A percentile compares a stretch with the other conserved stretches of the same genome.
phyloP scores from a whole-genome alignment of 1,284 basidiomycete genomes.

The Malassezia brasiliensis region DNA sequence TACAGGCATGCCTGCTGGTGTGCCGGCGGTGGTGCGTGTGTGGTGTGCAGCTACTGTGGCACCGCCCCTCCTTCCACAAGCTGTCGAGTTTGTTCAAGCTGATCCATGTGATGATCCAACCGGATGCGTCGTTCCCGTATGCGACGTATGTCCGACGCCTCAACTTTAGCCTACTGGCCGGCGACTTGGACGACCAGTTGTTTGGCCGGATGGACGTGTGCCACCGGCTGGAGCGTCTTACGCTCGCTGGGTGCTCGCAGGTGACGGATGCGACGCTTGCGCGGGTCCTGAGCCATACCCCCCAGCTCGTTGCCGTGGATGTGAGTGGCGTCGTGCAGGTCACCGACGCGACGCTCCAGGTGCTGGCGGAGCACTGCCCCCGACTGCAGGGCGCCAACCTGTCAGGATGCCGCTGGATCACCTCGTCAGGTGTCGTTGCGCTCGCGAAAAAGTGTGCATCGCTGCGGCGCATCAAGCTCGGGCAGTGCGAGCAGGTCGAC shows the following conservation, averaged over 20 bases:
- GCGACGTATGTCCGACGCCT: constrained; percentile 77
- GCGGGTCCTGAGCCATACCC: constrained; percentile 61
- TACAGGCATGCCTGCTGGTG: constrained; percentile 57
- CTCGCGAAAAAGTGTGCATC: constrained; percentile 68
- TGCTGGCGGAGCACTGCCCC: constrained; percentile 54
- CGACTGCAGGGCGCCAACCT: constrained; percentile 88
- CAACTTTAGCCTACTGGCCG: constrained; percentile 69
- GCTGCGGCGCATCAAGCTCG: constrained; percentile 56
- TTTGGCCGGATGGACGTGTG: constrained; percentile 68
- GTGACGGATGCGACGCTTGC: constrained; percentile 63
- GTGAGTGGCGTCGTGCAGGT: constrained; percentile 55
- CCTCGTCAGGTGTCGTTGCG: constrained; percentile 67
- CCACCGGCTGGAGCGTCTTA: constrained; percentile 77
- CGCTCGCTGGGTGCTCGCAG: constrained; percentile 69
- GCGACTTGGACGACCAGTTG: constrained; percentile 66
- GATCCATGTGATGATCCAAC: constrained; percentile 35
- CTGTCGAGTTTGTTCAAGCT: constrained; percentile 62
- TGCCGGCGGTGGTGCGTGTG: constrained; percentile 90
- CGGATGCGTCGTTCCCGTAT: constrained; percentile 68
- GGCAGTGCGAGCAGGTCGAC: constrained; percentile 31
- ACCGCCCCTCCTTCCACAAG: constrained; percentile 69
- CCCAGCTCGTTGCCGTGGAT: constrained; percentile 78
- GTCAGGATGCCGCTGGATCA: constrained; percentile 68
- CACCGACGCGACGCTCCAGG: constrained; percentile 30
- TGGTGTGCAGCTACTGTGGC: constrained; percentile 89